phyloP scores from a whole-genome alignment of 345 rosid species.

The Crucihimalaya himalaica region DNA sequence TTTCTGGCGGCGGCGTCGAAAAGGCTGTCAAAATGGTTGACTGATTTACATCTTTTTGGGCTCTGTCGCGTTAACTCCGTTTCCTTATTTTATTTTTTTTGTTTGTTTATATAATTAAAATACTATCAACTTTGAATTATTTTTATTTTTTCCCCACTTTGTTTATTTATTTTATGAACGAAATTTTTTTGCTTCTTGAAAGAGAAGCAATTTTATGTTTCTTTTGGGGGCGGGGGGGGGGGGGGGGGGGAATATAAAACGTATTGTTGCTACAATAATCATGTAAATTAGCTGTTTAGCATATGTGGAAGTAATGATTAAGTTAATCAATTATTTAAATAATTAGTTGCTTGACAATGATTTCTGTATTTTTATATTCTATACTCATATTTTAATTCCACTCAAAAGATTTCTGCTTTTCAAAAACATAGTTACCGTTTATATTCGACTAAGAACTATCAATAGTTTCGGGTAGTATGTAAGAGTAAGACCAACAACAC shows the following conservation, averaged over 20 bases:
- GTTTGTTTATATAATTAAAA: constrained; percentile 12
- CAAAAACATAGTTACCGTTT: background rate
- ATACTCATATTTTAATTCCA: background rate
- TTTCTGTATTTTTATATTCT: background rate
- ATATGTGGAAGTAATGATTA: constrained; percentile 28
- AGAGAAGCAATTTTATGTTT: constrained; percentile 5
- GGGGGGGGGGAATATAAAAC: constrained; percentile 3
- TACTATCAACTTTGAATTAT: constrained; percentile 11
- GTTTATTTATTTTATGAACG: background rate
- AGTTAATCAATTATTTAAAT: constrained; percentile 8
- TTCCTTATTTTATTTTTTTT: background rate
- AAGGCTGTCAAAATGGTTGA: constrained; percentile 32
- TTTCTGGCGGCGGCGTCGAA: constrained; percentile 26
- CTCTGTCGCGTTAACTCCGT: constrained; percentile 26
- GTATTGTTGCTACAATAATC: constrained; percentile 1
- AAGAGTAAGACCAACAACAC: too few species aligned
- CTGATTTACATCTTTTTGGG: constrained; percentile 26
- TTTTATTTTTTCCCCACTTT: background rate
- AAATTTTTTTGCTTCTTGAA: background rate
- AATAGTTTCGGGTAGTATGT: too few species aligned
- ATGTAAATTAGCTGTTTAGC: constrained; percentile 34
- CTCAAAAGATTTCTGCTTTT: background rate
- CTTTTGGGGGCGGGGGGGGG: background rate
- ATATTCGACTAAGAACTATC: too few species aligned
- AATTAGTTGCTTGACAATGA: constrained; percentile 12